Evolutionary conservation across 192 early-diverging fungal species (phyloP), one percentile per base, ranked within the genome.

Genomic region (Pilaira anomala): DNA sequence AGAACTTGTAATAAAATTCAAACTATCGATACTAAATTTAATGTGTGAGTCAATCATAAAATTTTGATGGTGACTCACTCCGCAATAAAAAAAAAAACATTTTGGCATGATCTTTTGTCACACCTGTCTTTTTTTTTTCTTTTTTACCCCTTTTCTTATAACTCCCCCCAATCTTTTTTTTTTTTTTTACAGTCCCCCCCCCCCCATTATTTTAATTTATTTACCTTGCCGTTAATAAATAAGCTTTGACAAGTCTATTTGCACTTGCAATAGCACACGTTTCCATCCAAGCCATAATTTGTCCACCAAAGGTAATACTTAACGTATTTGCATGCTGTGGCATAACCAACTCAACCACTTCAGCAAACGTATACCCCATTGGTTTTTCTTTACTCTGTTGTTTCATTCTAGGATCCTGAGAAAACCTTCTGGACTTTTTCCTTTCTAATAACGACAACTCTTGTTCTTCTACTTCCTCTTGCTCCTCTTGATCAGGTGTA

Each of bases 271-370:
- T 60, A 3, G 80, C 73, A 65, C 86, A 83, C 18, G 68, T 76
- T 62, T 88, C 87, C 87, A 88, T 88, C 84, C 84, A 88, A 44
- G 80, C 67, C 76, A 88, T 88, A 44, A 88, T 88, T 53, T 86
- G 82, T 19, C 87, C 87, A 56, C 87, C 87, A 78, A 88, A 88
- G 5, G 86, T 88, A 45, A 88, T 88, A 42, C 71, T 56, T 12
- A 85, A 64, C 1, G 78, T 78, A 46, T 90, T 90, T 14, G 85
- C 87, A 62, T 91, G 89, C 33, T 90, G 86, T 9, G 88, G 88
- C 69, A 90, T 75, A 4, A 90, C 87, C 52, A 87, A 62, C 42
- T 90, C 79, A 0, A 83, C 83, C 4, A 83, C 74, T 61, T 90
- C 86, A 7, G 85, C 73, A 72, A 79, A 85, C 7, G 76, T 81